Base-by-base conservation (phyloP, 2,329 filamentous ascomycete species). In the Septoria petroselini region DNA sequence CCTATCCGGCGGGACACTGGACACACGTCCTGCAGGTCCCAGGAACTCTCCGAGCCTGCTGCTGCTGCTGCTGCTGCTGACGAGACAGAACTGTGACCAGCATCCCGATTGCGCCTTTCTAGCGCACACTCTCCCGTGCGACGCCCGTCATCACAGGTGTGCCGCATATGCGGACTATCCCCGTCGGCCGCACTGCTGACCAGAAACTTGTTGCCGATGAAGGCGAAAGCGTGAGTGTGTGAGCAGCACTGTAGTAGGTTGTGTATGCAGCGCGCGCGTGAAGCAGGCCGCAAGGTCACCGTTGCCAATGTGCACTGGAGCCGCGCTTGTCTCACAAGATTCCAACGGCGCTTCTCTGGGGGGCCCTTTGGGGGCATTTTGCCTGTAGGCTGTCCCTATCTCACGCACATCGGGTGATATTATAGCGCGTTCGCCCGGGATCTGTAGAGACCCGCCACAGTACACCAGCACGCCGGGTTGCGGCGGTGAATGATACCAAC, bases 401-500 rank as follows among this genome's bases (percentile, higher is more conserved):
- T 17, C 5, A 19, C 1, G 19, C 11, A 38, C 11, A 18, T 38
- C 35, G 17, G 35, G 35, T 38, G 35, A 19, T 38, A 19, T 35
- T 15, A 18, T 38, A 38, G 35, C 35, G 35, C 21, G 35, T 38
- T 19, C 17, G 35, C 17, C 35, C 8, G 21, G 35, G 35, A 38
- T 38, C 15, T 18, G 12, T 18, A 15, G 33, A 18, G 17, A 38
- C n/a, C 35, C 35, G 35, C 17, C 33, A 38, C 21, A 11, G 35
- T 21, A 38, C 35, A 38, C 8, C 35, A 21, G 4, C 5, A 11
- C 17, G 30, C 34, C 14, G 17, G n/a, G 12, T 18, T 12, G 21
- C 18, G 35, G 35, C 35, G 35, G 35, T 38, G 35, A 15, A 19
- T 12, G 35, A 35, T 17, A 35, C 34, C 34, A 38, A 37, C 34